phyloP scores from a whole-genome alignment of 495 filamentous ascomycete genomes.

The Chaetomium tenue region DNA sequence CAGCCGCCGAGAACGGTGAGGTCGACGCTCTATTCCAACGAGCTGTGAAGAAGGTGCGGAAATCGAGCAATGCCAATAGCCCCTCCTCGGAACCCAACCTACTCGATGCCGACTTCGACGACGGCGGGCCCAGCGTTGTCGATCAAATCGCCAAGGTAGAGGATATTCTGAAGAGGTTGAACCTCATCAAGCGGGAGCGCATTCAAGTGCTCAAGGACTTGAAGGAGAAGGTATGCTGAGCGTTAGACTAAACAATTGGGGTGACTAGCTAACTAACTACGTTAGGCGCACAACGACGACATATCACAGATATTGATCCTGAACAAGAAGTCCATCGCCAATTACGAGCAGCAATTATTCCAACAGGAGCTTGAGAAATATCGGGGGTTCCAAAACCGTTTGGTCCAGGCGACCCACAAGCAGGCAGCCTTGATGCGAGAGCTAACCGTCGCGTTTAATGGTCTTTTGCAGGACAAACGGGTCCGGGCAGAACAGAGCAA shows the following conservation, averaged over 20 bases:
- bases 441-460: constrained; percentile 80
- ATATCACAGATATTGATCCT: constrained; percentile 95
- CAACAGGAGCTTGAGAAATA: constrained; percentile 95
- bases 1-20: constrained; percentile 82
- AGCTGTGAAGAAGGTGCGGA: constrained; percentile 65
- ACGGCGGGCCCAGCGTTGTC: constrained; percentile 71
- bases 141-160: constrained; percentile 90
- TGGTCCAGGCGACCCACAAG: constrained; percentile 91
- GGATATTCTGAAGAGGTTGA: constrained; percentile 85
- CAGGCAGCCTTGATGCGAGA: constrained; percentile 94
- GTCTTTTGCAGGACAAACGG: constrained; percentile 88
- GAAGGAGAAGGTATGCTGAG: constrained; percentile 79
- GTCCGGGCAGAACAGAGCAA: constrained; percentile 91
- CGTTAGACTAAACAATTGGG: neutral
- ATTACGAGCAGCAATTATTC: constrained; percentile 86
- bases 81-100: constrained; percentile 71
- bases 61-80: constrained; percentile 54
- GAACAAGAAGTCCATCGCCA: constrained; percentile 91
- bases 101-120: constrained; percentile 87
- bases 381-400: constrained; percentile 83
- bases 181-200: constrained; percentile 85
- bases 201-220: constrained; percentile 91
- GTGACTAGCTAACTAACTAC: constrained; percentile 30
- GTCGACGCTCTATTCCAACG: constrained; percentile 85
- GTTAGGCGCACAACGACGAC: constrained; percentile 87